Percentiles rank a stretch among this genome's conserved stretches.
Evolutionary conservation across 176 grass and related monocot genomes (phyloP).

Genomic region (Triticum monococcum): DNA sequence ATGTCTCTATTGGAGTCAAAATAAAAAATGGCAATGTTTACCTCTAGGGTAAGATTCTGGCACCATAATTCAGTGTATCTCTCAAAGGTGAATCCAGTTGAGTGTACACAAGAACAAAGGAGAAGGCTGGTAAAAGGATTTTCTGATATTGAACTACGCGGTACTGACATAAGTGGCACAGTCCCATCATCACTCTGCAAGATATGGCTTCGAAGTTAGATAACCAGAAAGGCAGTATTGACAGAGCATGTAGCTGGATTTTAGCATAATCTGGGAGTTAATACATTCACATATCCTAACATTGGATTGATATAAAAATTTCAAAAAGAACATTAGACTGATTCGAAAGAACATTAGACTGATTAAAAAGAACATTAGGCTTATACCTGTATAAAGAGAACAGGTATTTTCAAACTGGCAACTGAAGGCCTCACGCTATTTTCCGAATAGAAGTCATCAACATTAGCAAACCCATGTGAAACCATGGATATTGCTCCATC

Average conservation of each 20-base stretch:
- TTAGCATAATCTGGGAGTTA: neutral
- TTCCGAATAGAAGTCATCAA: slow-evolving; percentile 79
- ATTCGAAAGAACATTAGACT: no score
- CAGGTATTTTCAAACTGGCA: slow-evolving; percentile 63
- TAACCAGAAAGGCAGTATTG: slow-evolving; percentile 16
- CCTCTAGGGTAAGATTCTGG: slow-evolving; percentile 91
- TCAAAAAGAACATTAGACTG: neutral
- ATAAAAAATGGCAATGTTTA: slow-evolving; percentile 58
- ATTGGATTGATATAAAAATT: neutral
- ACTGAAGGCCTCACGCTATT: slow-evolving; percentile 58
- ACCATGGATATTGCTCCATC: slow-evolving; percentile 86
- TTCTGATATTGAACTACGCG: slow-evolving; percentile 81
- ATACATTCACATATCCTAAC: neutral
- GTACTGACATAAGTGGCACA: slow-evolving; percentile 76
- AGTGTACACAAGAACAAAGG: slow-evolving; percentile 71
- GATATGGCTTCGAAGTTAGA: slow-evolving; percentile 34
- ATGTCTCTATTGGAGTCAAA: slow-evolving; percentile 7
- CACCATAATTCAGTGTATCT: slow-evolving; percentile 61
- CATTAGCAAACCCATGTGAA: slow-evolving; percentile 67
- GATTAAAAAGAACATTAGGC: neutral
- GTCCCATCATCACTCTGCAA: slow-evolving; percentile 87
- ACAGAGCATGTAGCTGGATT: neutral
- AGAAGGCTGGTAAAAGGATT: slow-evolving; percentile 99
- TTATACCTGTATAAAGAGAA: slow-evolving; percentile 84
- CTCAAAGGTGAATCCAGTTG: slow-evolving; percentile 40